Conservation (phyloP, 1,139 yeast species). For the Torulaspora pretoriensis region DNA sequence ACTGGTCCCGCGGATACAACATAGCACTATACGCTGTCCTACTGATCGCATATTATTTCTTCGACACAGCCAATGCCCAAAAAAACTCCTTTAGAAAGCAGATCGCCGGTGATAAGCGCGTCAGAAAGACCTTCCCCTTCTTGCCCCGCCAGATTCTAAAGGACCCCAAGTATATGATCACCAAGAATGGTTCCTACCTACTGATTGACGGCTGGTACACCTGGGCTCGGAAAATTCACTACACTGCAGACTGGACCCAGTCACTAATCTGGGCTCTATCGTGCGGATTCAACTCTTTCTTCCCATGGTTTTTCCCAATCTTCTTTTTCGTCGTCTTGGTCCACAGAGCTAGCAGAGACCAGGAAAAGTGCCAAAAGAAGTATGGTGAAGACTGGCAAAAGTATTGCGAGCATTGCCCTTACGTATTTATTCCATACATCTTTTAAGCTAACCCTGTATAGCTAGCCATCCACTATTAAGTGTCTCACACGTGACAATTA, state of each 20-base stretch:
- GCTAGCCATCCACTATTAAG: background rate
- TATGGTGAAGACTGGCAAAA: slow-evolving; percentile 93
- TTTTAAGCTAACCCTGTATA: slow-evolving; percentile 39
- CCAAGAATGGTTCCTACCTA: slow-evolving; percentile 78
- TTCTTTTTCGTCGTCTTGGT: slow-evolving; percentile 82
- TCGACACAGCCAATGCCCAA: slow-evolving; percentile 93
- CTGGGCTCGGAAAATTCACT: slow-evolving; percentile 88
- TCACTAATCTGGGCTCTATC: slow-evolving; percentile 87
- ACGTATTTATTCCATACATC: slow-evolving; percentile 83
- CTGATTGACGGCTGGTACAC: slow-evolving; percentile 92
- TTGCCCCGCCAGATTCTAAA: slow-evolving; percentile 77
- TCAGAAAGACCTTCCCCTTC: slow-evolving; percentile 89
- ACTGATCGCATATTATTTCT: slow-evolving; percentile 76
- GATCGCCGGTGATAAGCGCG: slow-evolving; percentile 69
- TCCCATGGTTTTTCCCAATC: slow-evolving; percentile 94
- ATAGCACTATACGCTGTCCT: slow-evolving; percentile 52
- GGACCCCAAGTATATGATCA: slow-evolving; percentile 78
- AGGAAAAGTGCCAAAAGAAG: slow-evolving; percentile 74
- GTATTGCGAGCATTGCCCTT: slow-evolving; percentile 85
- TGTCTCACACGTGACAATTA: background rate
- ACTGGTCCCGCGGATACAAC: slow-evolving; percentile 62
- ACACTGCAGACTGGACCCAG: slow-evolving; percentile 91
- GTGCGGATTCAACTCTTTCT: slow-evolving; percentile 81
- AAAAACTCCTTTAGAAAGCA: slow-evolving; percentile 89
- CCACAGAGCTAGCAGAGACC: slow-evolving; percentile 87